Percentiles rank a stretch among this genome's conserved stretches.
Evolutionary conservation across 2,329 filamentous ascomycete genomes (phyloP).

Genomic region (Venturia oleaginea): DNA sequence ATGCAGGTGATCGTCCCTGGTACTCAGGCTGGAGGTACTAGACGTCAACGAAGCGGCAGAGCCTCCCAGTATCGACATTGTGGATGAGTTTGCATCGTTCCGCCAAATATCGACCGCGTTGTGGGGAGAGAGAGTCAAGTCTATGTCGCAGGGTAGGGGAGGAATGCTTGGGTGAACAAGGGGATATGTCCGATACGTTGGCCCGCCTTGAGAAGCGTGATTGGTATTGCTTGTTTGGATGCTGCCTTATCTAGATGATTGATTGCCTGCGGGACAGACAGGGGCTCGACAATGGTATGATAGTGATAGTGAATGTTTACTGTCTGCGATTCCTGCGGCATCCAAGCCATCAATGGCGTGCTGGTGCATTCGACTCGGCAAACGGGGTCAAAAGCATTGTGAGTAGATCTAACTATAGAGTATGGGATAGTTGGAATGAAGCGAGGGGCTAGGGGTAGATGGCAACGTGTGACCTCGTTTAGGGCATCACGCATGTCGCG

Average conservation of each 20-base stretch:
- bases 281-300: no score
- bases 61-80: conserved; percentile 4
- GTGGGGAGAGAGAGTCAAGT: neutral
- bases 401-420: no score
- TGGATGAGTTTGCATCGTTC: conserved; percentile 2
- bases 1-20: conserved; percentile 8
- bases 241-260: no score
- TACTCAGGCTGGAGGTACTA: conserved; percentile 28
- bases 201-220: neutral
- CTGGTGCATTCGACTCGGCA: no score
- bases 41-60: conserved; percentile 23
- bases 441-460: no score
- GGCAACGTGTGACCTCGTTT: no score
- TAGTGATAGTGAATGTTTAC: neutral
- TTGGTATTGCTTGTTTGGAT: neutral
- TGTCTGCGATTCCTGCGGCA: no score
- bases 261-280: no score
- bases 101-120: neutral
- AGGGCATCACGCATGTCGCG: no score
- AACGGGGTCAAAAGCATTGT: no score
- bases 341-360: no score
- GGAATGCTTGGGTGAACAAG: neutral
- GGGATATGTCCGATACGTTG: neutral
- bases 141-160: neutral
- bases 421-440: no score